Conservation (phyloP, 495 filamentous ascomycete genomes). For the Aspergillus mulundensis region DNA sequence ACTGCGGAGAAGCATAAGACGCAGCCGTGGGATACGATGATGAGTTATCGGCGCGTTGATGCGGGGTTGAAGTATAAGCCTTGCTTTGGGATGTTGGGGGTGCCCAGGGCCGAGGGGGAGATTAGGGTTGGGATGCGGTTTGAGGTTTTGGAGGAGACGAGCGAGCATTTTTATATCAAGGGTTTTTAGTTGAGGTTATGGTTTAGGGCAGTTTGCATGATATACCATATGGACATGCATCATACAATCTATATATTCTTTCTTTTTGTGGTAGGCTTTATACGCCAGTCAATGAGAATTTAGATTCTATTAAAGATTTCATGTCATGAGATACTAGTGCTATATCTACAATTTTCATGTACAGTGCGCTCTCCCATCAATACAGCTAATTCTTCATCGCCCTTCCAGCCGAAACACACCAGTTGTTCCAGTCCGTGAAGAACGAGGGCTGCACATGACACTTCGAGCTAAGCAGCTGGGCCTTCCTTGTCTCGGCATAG, state of each 20-base stretch:
- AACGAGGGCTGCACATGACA: constrained; percentile 56
- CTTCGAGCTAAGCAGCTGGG: constrained; percentile 52
- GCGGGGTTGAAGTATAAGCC: constrained; percentile 64
- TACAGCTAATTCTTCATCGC: constrained; percentile 40
- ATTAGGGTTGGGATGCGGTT: constrained; percentile 52
- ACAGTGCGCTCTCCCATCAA: no score
- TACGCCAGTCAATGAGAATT: no score
- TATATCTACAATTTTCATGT: no score
- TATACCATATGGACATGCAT: no score
- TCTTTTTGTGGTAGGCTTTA: no score
- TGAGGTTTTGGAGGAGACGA: constrained; percentile 52
- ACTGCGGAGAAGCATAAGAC: constrained; percentile 64
- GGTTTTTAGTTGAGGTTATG: constrained; percentile 24
- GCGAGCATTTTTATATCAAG: constrained; percentile 56
- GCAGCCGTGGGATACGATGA: constrained; percentile 74
- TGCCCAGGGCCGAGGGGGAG: constrained; percentile 50
- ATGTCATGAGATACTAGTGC: no score
- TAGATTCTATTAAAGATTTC: no score
- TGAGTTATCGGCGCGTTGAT: constrained; percentile 70
- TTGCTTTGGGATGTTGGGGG: constrained; percentile 84
- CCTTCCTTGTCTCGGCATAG: constrained; percentile 54
- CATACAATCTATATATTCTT: no score
- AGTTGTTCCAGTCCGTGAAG: constrained; percentile 67
- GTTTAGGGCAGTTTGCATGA: neutral
- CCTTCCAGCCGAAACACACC: constrained; percentile 52